These are phyloP conservation scores for Pseudogymnoascus sp. DNA, from an alignment of 2,329 filamentous ascomycete genomes.

Conservation along the genomic window DNA sequence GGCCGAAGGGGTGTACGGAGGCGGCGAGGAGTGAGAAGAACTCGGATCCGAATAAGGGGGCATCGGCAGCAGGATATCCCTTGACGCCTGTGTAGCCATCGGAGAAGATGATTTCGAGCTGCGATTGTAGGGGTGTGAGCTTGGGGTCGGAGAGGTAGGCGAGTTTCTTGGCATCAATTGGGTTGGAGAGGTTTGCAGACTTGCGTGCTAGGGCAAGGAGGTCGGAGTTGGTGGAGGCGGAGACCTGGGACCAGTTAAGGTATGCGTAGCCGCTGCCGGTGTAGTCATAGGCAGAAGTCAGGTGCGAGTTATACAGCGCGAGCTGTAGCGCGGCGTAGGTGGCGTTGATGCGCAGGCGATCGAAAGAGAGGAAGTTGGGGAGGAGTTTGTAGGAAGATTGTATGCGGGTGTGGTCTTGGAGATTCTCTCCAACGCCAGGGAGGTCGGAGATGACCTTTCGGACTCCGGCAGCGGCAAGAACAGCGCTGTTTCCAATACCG, in stretches of 20 bases:
- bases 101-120: slow-evolving; percentile 30
- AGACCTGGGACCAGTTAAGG: slow-evolving; percentile 34
- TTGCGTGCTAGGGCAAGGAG: slow-evolving; percentile 29
- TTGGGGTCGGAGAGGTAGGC: slow-evolving; percentile 30
- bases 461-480: slow-evolving; percentile 39
- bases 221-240: slow-evolving; percentile 25
- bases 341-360: slow-evolving; percentile 18
- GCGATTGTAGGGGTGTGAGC: slow-evolving; percentile 14
- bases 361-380: slow-evolving; percentile 16
- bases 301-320: slow-evolving; percentile 15
- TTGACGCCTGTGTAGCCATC: slow-evolving; percentile 36
- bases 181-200: slow-evolving; percentile 25
- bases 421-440: slow-evolving; percentile 43
- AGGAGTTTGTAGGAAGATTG: slow-evolving; percentile 21
- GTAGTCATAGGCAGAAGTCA: slow-evolving; percentile 19
- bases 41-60: slow-evolving; percentile 15
- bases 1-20: slow-evolving; percentile 48
- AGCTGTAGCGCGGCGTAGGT: slow-evolving; percentile 31
- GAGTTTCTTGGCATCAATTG: slow-evolving; percentile 34
- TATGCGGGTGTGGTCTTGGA: slow-evolving; percentile 36
- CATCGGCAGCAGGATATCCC: slow-evolving; percentile 17
- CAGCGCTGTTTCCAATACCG: slow-evolving; percentile 38
- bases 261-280: slow-evolving; percentile 32
- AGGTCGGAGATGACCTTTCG: slow-evolving; percentile 35
- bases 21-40: slow-evolving; percentile 36